Base-by-base conservation (phyloP, 2,329 filamentous ascomycete species). In the Fusarium sp. region DNA sequence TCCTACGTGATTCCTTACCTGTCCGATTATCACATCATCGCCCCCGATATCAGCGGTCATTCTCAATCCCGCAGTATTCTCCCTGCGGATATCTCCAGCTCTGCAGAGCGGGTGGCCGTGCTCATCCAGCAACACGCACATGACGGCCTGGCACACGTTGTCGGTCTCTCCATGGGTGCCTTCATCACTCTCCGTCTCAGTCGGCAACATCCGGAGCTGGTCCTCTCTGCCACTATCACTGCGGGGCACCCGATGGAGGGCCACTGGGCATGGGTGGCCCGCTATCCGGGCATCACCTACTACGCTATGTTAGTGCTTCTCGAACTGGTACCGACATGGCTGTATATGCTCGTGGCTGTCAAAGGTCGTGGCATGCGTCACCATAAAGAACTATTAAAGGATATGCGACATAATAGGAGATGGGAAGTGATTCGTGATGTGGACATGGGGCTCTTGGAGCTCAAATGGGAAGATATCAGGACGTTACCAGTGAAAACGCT, bases 131-230 rank as follows among this genome's bases (percentile, higher is more conserved):
- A 68, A 8, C 77, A 81, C 61, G 83, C 82, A 16, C 79, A 83
- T 48, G 73, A 77, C 57, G 76, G 79, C 11, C 71, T 71, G 6
- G 83, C 83, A 8, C 83, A 85, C 68, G 48, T 85, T 35, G 81
- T 83, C 36, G 83, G 83, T 7, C 48, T 85, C 28, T 85, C 83
- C 5, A 81, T 82, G 59, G 83, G 83, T 16, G 83, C 82, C 4
- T 85, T 79, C 61, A 65, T 83, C 75, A 61, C 72, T n/a, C 60
- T 72, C 64, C 76, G 78, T n/a, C 69, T 84, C 10, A 77, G 79
- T 33, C 74, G 73, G 39, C 73, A 78, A 24, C 74, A 82, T 57
- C 82, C 83, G 1, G 78, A 80, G 18, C 72, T 84, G 11, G 81
- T 83, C 20, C 58, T 70, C 31, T 80, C 79, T 53, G 77, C 80